Conservation (phyloP, 306 rosid genomes). For the Quercus aquifolioides region DNA sequence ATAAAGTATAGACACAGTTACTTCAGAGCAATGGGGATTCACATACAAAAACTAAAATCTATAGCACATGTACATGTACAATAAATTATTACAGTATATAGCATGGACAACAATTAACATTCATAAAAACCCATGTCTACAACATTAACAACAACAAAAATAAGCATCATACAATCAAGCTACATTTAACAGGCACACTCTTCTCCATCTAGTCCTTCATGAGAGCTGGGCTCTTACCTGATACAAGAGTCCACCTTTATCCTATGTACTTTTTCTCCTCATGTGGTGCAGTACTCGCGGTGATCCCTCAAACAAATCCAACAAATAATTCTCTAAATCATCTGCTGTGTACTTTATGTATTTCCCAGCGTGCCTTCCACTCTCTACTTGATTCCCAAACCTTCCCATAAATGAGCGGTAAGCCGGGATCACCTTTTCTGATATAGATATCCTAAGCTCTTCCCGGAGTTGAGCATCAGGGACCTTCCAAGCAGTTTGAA, state of each 20-base stretch:
- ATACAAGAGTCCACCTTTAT: slow-evolving; percentile 15
- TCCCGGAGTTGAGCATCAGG: slow-evolving; percentile 83
- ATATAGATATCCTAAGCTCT: slow-evolving; percentile 78
- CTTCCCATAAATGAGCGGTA: slow-evolving; percentile 92
- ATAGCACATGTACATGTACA: no score
- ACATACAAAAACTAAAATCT: no score
- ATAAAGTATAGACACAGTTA: not conserved
- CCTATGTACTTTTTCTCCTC: slow-evolving; percentile 74
- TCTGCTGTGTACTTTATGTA: slow-evolving; percentile 87
- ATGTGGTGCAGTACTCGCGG: slow-evolving; percentile 44
- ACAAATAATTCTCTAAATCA: slow-evolving; percentile 74
- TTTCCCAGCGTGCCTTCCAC: slow-evolving; percentile 73
- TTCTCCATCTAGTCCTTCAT: not conserved
- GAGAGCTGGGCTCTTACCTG: not conserved
- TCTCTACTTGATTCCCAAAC: slow-evolving; percentile 76
- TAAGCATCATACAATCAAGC: no score
- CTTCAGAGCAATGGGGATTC: no score
- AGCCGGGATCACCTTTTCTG: slow-evolving; percentile 93
- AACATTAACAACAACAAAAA: no score
- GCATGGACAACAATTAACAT: no score
- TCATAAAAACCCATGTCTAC: no score
- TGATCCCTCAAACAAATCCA: slow-evolving; percentile 82
- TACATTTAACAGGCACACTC: no score
- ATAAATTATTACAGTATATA: no score
- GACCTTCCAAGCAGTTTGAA: slow-evolving; percentile 94